These are phyloP conservation scores for Xenosphaeropsis pyriputrescens DNA, from an alignment of 2,329 filamentous ascomycete species.

Conservation along the genomic window DNA sequence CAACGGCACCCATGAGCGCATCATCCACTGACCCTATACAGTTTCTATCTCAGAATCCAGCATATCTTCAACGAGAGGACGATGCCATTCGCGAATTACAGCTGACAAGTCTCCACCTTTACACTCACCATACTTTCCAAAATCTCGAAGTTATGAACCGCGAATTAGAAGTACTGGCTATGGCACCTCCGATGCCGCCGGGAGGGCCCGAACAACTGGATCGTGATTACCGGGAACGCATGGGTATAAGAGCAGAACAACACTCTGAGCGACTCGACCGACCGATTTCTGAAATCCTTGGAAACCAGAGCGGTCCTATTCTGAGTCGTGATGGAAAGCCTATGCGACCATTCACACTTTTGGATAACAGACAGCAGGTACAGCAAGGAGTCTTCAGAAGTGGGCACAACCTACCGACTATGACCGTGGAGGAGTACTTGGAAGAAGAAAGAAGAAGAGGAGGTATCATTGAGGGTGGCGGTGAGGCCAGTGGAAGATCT, in stretches of 20 bases:
- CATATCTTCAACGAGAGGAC: slow-evolving; percentile 59
- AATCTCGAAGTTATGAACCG: slow-evolving; percentile 75
- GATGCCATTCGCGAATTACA: slow-evolving; percentile 69
- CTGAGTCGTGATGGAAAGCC: slow-evolving; percentile 71
- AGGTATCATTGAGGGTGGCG: slow-evolving; percentile 82
- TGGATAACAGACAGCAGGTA: slow-evolving; percentile 62
- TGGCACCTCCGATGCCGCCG: slow-evolving; percentile 44
- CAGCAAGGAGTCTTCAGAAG: slow-evolving; percentile 73
- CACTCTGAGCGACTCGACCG: slow-evolving; percentile 66
- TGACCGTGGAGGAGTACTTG: slow-evolving; percentile 95
- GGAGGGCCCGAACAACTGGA: slow-evolving; percentile 25
- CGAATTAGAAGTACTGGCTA: slow-evolving; percentile 69
- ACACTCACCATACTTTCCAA: slow-evolving; percentile 69
- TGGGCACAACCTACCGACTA: slow-evolving; percentile 88
- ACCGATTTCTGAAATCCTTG: slow-evolving; percentile 34
- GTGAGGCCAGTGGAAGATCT: slow-evolving; percentile 53
- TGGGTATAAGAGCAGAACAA: slow-evolving; percentile 22
- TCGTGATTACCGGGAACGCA: slow-evolving; percentile 29
- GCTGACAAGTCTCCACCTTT: slow-evolving; percentile 59
- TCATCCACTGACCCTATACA: slow-evolving; percentile 30
- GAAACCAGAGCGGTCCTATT: slow-evolving; percentile 45
- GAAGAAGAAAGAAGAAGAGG: slow-evolving; percentile 78
- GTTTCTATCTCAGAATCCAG: slow-evolving; percentile 43
- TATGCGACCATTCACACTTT: slow-evolving; percentile 77
- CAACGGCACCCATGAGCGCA: too few relatives aligned